These are phyloP conservation scores for Phytopythium aichiense DNA, from an alignment of 352 stramenopile genomes.

Conservation along the genomic window DNA sequence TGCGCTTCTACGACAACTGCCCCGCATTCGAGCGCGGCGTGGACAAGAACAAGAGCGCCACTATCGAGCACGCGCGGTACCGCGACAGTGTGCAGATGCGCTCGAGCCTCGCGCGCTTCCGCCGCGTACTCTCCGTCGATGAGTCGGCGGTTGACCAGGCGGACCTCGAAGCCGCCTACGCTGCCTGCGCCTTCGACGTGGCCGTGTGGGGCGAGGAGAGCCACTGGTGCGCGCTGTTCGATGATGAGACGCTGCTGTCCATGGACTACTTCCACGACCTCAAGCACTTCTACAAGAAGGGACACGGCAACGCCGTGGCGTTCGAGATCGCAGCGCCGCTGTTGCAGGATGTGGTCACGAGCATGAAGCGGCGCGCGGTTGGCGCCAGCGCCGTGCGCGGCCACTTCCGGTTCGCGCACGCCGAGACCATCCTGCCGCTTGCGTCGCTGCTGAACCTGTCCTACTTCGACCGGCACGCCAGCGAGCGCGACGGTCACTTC, in stretches of 20 bases:
- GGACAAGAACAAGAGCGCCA: conserved; percentile 61
- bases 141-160: conserved; percentile 26
- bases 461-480: conserved; percentile 60
- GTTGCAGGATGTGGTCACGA: conserved; percentile 55
- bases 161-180: conserved; percentile 78
- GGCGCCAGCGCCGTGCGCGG: conserved; percentile 36
- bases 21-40: conserved; percentile 51
- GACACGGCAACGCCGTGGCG: conserved; percentile 63
- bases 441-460: conserved; percentile 70
- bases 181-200: conserved; percentile 77
- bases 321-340: conserved; percentile 73
- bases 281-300: conserved; percentile 86
- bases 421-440: conserved; percentile 77
- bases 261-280: conserved; percentile 88
- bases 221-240: conserved; percentile 69
- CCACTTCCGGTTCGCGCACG: conserved; percentile 83
- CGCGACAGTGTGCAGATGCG: conserved; percentile 47
- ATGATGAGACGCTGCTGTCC: conserved; percentile 56
- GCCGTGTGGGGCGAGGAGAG: conserved; percentile 35
- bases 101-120: conserved; percentile 43
- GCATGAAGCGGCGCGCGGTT: conserved; percentile 42
- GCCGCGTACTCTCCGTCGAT: conserved; percentile 8
- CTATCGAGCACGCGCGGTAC: conserved; percentile 50
- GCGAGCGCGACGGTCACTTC: conserved; percentile 55
- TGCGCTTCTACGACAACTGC: conserved; percentile 86